phyloP scores from a whole-genome alignment of 1,139 yeast genomes.

The Spencermartinsiella ligniputridi region DNA sequence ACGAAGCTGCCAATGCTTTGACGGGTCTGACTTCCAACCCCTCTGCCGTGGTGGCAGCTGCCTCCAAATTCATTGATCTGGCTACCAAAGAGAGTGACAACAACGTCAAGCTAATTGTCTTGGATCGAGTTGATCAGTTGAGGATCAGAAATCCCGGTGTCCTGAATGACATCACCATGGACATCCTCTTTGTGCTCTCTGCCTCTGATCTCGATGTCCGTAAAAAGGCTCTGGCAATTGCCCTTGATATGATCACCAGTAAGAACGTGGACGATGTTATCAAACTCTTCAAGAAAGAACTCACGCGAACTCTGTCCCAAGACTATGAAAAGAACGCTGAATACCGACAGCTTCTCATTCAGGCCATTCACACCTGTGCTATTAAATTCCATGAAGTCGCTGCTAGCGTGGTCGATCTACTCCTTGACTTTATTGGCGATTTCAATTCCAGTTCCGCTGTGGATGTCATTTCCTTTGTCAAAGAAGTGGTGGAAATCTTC shows the following conservation, averaged over 20 bases:
- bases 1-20: conserved; percentile 88
- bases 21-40: conserved; percentile 69
- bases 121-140: conserved; percentile 78
- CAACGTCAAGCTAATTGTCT: conserved; percentile 86
- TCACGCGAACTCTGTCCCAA: conserved; percentile 64
- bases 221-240: conserved; percentile 76
- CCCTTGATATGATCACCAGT: conserved; percentile 72
- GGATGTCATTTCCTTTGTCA: conserved; percentile 83
- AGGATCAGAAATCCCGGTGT: conserved; percentile 75
- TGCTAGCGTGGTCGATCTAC: conserved; percentile 79
- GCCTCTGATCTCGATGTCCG: conserved; percentile 91
- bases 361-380: conserved; percentile 87
- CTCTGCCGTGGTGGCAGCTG: conserved; percentile 67
- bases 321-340: conserved; percentile 71
- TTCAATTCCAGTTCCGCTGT: conserved; percentile 81
- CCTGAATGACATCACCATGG: conserved; percentile 80
- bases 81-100: conserved; percentile 91
- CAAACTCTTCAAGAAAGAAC: conserved; percentile 84
- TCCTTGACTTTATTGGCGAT: conserved; percentile 82
- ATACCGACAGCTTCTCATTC: conserved; percentile 83
- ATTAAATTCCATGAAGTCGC: conserved; percentile 88
- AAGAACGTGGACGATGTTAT: conserved; percentile 95
- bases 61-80: conserved; percentile 78
- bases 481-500: conserved; percentile 90
- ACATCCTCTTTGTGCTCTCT: conserved; percentile 76